Base-by-base conservation (phyloP, 1,139 yeast genomes). In the Geotrichum restrictum region DNA sequence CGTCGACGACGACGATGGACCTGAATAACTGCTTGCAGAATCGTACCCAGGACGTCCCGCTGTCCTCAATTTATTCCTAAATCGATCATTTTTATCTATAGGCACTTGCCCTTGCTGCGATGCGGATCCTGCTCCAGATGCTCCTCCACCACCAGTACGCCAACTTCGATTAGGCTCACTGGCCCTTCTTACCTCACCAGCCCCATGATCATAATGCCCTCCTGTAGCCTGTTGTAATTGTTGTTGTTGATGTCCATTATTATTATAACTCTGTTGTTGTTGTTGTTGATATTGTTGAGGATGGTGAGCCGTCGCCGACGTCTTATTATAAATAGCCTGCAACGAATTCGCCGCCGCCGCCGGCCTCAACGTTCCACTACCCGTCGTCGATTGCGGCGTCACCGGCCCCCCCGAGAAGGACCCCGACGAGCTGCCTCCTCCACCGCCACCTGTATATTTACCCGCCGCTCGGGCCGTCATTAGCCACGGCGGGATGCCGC, bases 41-140 rank as follows among this genome's bases (percentile, higher is more conserved):
- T 56, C 62, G 62, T 62, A 60, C 38, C 61, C 60, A 14, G 65
- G 66, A 18, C 66, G 52, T 2, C 65, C 62, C 18, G 64, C 59
- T 7, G 61, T 54, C 31, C 63, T 58, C 27, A 64, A 57, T 48
- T 60, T 62, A 47, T 55, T 59, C 22, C 60, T 53, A 54, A 58
- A 60, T 40, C 63, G 58, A 24, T 62, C 66, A 41, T 45, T 37
- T 36, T 45, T 45, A 16, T 36, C 29, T n/a, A n/a, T n/a, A 5
- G 29, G 31, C 14, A 24, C 39, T 6, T 3, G 3, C 6, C 21
- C 39, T 33, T 11, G 36, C n/a, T n/a, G n/a, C n/a, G n/a, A n/a
- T n/a, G n/a, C n/a, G n/a, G n/a, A n/a, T 10, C 19, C 19, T 3
- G 34, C n/a, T 4, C 37, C 37, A 5, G 34, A 31, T 11, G 18